phyloP scores from a whole-genome alignment of 2,329 filamentous ascomycete species.

The Neonectria neomacrospora region DNA sequence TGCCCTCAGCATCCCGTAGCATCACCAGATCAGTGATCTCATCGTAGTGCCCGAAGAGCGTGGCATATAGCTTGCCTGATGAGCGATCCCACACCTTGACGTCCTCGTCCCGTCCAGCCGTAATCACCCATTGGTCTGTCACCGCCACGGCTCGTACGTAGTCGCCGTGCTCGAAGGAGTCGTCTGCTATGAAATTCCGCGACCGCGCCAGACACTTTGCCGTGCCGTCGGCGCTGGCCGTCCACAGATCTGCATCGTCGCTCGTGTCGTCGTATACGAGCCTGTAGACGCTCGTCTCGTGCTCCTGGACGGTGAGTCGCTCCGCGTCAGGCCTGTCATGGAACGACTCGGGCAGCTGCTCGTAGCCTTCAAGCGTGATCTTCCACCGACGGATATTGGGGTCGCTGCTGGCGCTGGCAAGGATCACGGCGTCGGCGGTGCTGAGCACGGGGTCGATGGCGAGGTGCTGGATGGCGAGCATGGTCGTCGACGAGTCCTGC shows the following conservation, averaged over 20 bases:
- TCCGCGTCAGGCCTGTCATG: slow-evolving; percentile 54
- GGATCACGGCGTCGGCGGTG: slow-evolving; percentile 59
- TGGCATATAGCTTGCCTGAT: slow-evolving; percentile 78
- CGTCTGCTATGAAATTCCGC: slow-evolving; percentile 76
- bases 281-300: slow-evolving; percentile 91
- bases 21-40: slow-evolving; percentile 87
- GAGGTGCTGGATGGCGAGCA: slow-evolving; percentile 85
- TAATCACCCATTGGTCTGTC: slow-evolving; percentile 81
- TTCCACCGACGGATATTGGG: slow-evolving; percentile 83
- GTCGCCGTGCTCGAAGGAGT: slow-evolving; percentile 82
- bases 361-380: slow-evolving; percentile 63
- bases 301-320: slow-evolving; percentile 72
- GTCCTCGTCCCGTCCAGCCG: slow-evolving; percentile 90
- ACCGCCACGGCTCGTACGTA: slow-evolving; percentile 88
- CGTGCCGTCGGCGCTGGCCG: slow-evolving; percentile 90
- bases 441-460: slow-evolving; percentile 75
- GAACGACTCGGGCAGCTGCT: slow-evolving; percentile 64
- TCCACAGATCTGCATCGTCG: slow-evolving; percentile 84
- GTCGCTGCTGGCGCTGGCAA: slow-evolving; percentile 86
- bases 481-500: slow-evolving; percentile 75
- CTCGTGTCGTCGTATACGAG: slow-evolving; percentile 74
- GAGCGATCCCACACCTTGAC: slow-evolving; percentile 87
- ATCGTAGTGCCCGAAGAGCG: slow-evolving; percentile 87
- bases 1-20: slow-evolving; percentile 55
- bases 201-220: slow-evolving; percentile 80